A percentile compares a stretch with the other conserved stretches of the same genome.
Evolutionary conservation across 2,329 filamentous ascomycete genomes (phyloP).

Genomic region (Colletotrichum siamense): DNA sequence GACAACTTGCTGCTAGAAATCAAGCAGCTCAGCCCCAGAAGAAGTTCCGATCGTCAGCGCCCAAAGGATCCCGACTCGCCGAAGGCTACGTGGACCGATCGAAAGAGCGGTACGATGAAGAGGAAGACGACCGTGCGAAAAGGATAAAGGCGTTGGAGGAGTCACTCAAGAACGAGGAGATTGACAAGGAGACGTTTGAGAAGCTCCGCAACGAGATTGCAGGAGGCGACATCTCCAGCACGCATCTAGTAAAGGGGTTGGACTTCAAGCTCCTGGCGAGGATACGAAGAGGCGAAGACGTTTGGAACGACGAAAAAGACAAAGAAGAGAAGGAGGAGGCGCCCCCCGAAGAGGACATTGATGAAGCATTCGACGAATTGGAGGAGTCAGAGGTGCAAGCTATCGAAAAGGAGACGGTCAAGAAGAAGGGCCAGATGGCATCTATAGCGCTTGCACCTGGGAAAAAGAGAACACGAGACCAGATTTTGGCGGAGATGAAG

Average conservation of each 20-base stretch:
- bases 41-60: constrained; percentile 79
- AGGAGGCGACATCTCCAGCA: constrained; percentile 80
- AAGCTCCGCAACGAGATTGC: constrained; percentile 77
- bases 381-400: constrained; percentile 60
- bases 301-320: constrained; percentile 49
- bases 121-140: constrained; percentile 60
- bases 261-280: constrained; percentile 82
- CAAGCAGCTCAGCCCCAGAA: constrained; percentile 63
- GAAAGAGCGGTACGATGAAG: constrained; percentile 62
- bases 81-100: constrained; percentile 86
- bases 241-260: constrained; percentile 89
- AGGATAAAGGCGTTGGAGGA: constrained; percentile 82
- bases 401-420: constrained; percentile 56
- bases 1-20: constrained; percentile 80
- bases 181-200: constrained; percentile 81
- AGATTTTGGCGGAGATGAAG: constrained; percentile 72
- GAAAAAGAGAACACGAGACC: constrained; percentile 68
- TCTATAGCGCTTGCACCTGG: constrained; percentile 57
- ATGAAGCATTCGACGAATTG: constrained; percentile 70
- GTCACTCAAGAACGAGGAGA: constrained; percentile 81
- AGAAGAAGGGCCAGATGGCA: constrained; percentile 68
- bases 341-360: constrained; percentile 52
- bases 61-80: constrained; percentile 82
- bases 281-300: constrained; percentile 72
- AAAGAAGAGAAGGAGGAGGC: constrained; percentile 29